Percentiles rank a stretch among this genome's conserved stretches.
Conservation (phyloP, 768 basidiomycete genomes). For the Porpolomopsis calyptriformis region DNA sequence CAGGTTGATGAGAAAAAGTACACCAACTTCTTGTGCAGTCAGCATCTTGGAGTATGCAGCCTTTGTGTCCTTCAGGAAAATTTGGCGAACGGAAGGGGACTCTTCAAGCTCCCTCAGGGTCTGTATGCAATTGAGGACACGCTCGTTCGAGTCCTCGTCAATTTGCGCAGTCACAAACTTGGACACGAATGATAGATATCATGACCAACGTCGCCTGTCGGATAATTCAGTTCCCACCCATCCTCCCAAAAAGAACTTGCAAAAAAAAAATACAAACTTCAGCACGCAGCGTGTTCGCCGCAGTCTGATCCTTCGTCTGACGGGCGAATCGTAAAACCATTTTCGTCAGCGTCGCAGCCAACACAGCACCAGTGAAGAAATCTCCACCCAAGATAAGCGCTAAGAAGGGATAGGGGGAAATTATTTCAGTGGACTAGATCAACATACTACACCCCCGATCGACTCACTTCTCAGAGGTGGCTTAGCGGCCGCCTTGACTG, state of each 20-base stretch:
- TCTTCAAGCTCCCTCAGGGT: slow-evolving; percentile 74
- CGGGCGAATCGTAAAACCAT: slow-evolving; percentile 74
- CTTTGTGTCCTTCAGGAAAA: slow-evolving; percentile 82
- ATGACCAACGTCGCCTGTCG: slow-evolving; percentile 89
- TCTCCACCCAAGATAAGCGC: slow-evolving; percentile 92
- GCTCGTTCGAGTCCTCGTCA: slow-evolving; percentile 95
- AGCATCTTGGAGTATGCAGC: slow-evolving; percentile 92
- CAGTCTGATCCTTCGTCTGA: slow-evolving; percentile 31
- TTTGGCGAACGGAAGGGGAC: slow-evolving; percentile 46
- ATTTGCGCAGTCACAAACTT: slow-evolving; percentile 92
- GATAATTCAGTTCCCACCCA: slow-evolving; percentile 1
- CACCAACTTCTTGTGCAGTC: slow-evolving; percentile 75
- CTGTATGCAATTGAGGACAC: slow-evolving; percentile 92
- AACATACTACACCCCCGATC: slow-evolving; percentile 1
- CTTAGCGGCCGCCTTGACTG: slow-evolving; percentile 78
- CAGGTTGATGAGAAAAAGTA: not conserved
- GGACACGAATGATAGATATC: slow-evolving; percentile 92
- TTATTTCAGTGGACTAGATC: not conserved
- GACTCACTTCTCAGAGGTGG: slow-evolving; percentile 78
- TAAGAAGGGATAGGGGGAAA: too few relatives aligned
- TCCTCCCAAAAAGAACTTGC: too few relatives aligned
- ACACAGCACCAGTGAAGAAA: slow-evolving; percentile 89
- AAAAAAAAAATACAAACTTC: slow-evolving; percentile 49
- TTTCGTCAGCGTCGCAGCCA: slow-evolving; percentile 87
- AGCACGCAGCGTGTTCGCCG: slow-evolving; percentile 67